Conservation (phyloP, 2,329 filamentous ascomycete species). For the Berkeleyomyces basicola region DNA sequence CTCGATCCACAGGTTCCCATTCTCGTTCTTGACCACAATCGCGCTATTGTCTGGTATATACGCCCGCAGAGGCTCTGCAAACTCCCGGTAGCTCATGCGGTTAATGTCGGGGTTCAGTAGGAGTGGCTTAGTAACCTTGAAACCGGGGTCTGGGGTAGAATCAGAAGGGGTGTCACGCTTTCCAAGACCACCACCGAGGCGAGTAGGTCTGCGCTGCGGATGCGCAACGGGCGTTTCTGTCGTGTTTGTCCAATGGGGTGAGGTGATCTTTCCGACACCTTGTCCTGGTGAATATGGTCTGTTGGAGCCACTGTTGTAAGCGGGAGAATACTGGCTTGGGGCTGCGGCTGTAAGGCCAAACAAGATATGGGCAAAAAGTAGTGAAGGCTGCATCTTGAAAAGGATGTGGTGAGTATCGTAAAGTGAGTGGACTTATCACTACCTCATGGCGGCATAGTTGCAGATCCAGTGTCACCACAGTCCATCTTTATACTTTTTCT, state of each 20-base stretch:
- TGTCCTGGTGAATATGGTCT: neutral
- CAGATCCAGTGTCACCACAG: neutral
- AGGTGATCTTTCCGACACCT: neutral
- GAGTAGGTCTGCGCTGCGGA: neutral
- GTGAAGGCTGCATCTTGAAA: neutral
- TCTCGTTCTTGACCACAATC: neutral
- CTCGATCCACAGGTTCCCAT: neutral
- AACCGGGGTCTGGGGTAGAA: neutral
- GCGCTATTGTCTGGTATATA: neutral
- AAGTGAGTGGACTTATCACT: neutral
- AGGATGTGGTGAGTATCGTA: neutral
- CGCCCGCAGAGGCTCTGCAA: neutral
- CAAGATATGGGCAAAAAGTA: neutral
- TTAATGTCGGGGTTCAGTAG: neutral
- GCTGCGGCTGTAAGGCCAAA: neutral
- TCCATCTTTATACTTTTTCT: neutral
- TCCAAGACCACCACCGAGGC: neutral
- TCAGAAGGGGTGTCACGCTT: neutral
- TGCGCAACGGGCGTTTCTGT: neutral
- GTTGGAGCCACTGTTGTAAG: neutral
- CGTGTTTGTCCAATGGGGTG: neutral
- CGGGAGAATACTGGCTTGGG: neutral
- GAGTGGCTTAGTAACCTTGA: neutral
- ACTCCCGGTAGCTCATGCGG: neutral
- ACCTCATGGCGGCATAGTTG: neutral